These are phyloP conservation scores for Fusarium penzigii DNA, from an alignment of 2,329 filamentous ascomycete genomes.

Conservation along the genomic window DNA sequence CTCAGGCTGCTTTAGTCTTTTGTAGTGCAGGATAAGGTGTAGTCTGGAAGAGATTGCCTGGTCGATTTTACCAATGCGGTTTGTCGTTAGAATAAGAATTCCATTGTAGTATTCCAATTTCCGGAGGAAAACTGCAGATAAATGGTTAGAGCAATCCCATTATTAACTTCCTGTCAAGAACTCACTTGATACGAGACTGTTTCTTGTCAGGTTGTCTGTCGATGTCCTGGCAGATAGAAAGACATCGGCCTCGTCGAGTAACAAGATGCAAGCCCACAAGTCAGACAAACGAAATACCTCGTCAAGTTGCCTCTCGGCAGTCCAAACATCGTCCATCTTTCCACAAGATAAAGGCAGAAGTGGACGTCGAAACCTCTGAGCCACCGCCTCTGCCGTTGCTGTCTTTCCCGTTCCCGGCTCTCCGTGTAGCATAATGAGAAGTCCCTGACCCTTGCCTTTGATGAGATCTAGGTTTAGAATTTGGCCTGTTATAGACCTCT, in stretches of 20 bases:
- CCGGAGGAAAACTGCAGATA: conserved; percentile 1
- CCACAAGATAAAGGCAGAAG: conserved; percentile 2
- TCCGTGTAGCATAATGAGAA: conserved; percentile 6
- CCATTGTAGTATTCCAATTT: conserved; percentile 9
- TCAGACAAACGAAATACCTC: background rate
- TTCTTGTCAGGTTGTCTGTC: background rate
- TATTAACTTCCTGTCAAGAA: background rate
- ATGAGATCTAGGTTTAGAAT: conserved; percentile 4
- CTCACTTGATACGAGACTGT: conserved; percentile 2
- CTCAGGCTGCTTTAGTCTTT: background rate
- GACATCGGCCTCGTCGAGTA: conserved; percentile 1
- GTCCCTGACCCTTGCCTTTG: conserved; percentile 3
- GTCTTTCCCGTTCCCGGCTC: conserved; percentile 6
- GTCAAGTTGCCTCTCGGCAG: background rate
- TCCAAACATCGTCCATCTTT: too few species aligned
- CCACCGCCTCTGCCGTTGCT: conserved; percentile 2
- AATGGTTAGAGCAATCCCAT: background rate
- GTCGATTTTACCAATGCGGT: conserved; percentile 7
- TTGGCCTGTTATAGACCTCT: background rate
- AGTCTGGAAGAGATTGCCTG: conserved; percentile 5
- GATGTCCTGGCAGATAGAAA: background rate
- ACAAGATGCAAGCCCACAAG: background rate
- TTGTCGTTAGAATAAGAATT: conserved; percentile 6
- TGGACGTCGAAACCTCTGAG: background rate
- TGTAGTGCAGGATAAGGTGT: conserved; percentile 6